Conservation (phyloP, 192 early-diverging fungal species). For the Piromyces sp. region DNA sequence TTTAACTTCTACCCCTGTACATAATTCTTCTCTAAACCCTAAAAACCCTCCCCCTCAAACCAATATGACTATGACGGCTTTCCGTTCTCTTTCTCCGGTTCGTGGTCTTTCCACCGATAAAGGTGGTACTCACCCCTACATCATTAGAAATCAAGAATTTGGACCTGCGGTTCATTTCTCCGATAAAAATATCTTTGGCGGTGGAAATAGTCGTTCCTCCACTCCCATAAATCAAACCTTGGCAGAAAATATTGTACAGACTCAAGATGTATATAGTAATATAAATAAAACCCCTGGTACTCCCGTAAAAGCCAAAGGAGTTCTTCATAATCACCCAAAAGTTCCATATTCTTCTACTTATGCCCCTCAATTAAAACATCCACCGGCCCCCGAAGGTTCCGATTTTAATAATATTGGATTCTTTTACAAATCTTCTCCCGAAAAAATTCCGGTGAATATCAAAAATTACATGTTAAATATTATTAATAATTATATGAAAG, state of each 20-base stretch:
- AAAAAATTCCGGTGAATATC: not conserved
- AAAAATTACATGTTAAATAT: not conserved
- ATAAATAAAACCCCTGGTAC: not conserved
- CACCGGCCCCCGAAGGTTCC: not conserved
- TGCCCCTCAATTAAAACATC: too few species aligned
- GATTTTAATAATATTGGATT: not conserved
- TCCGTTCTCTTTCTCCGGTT: not conserved
- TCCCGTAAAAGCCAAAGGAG: not conserved
- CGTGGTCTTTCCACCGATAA: not conserved
- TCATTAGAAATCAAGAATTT: not conserved
- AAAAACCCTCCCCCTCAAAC: too few species aligned
- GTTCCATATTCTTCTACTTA: not conserved
- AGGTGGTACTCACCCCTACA: not conserved
- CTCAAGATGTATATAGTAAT: not conserved
- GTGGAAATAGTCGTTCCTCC: not conserved
- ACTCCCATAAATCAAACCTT: not conserved
- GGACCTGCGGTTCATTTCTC: not conserved
- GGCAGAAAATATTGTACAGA: not conserved
- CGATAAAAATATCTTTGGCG: not conserved
- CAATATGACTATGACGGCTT: too few species aligned
- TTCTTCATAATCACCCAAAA: not conserved
- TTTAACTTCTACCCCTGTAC: not conserved
- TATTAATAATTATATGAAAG: not conserved
- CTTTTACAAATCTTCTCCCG: not conserved
- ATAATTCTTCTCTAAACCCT: not conserved